These are phyloP conservation scores for Pseudozyma hubeiensis DNA, from an alignment of 1,284 basidiomycete species.

Conservation along the genomic window DNA sequence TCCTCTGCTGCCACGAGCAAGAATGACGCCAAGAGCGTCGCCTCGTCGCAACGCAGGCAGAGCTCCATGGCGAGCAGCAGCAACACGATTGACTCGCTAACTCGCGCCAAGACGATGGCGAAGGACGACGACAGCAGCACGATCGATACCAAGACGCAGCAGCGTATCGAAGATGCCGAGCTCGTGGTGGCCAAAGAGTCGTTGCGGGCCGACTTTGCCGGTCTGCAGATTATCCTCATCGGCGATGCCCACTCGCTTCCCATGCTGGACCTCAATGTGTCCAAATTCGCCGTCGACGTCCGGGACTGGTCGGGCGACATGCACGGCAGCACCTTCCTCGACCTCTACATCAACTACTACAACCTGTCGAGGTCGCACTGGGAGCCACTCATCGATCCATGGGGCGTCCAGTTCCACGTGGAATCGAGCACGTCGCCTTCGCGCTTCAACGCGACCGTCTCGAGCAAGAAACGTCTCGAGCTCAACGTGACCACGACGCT, in stretches of 20 bases:
- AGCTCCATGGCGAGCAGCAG: slow-evolving; percentile 37
- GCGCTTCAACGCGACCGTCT: slow-evolving; percentile 76
- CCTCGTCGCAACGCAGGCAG: slow-evolving; percentile 42
- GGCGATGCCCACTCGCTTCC: slow-evolving; percentile 96
- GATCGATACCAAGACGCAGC: slow-evolving; percentile 8
- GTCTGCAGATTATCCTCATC: slow-evolving; percentile 91
- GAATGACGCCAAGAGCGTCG: slow-evolving; percentile 41
- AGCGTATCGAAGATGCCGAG: slow-evolving; percentile 53
- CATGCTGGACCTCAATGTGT: slow-evolving; percentile 86
- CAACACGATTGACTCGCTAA: slow-evolving; percentile 44
- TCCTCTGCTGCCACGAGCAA: slow-evolving; percentile 8
- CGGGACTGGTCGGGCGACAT: slow-evolving; percentile 96
- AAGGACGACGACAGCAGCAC: slow-evolving; percentile 19
- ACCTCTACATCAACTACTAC: slow-evolving; percentile 93
- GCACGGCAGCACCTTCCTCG: slow-evolving; percentile 59
- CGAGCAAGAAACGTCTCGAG: slow-evolving; percentile 86
- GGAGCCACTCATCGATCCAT: slow-evolving; percentile 99
- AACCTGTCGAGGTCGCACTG: slow-evolving; percentile 98
- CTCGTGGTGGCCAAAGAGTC: slow-evolving; percentile 65
- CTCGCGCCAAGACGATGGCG: slow-evolving; percentile 6
- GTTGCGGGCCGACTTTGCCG: slow-evolving; percentile 69
- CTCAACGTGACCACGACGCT: slow-evolving; percentile 94
- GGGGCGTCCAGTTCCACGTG: slow-evolving; percentile 80
- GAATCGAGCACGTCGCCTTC: slow-evolving; percentile 69
- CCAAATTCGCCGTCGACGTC: slow-evolving; percentile 83